Percentiles rank a stretch among this genome's conserved stretches.
Evolutionary conservation across 2,329 filamentous ascomycete species (phyloP).

Genomic region (Paecilomyces niveus): DNA sequence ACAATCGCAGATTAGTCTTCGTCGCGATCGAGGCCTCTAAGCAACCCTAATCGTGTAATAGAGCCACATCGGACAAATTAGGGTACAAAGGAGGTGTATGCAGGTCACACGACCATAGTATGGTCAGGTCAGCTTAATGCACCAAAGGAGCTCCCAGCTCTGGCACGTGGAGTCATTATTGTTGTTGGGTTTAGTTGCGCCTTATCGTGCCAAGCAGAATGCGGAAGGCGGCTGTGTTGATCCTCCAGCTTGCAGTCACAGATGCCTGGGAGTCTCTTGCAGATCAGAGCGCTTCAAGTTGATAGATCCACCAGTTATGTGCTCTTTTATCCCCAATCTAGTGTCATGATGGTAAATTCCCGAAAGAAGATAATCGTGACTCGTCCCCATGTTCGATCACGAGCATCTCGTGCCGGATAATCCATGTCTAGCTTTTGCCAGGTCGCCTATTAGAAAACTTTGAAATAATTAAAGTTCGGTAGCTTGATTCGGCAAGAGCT

Average conservation of each 20-base stretch:
- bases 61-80: neutral
- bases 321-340: neutral
- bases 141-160: neutral
- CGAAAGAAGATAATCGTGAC: neutral
- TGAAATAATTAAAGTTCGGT: neutral
- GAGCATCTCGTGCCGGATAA: neutral
- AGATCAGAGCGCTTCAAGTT: neutral
- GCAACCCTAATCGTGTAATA: neutral
- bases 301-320: neutral
- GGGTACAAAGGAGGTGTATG: no score
- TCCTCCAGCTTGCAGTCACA: neutral
- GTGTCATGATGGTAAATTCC: neutral
- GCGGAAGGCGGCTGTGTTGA: neutral
- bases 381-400: neutral
- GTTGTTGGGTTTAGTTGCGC: neutral
- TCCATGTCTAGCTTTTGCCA: neutral
- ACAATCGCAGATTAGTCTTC: neutral
- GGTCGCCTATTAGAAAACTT: neutral
- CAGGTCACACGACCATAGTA: no score
- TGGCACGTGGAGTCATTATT: neutral
- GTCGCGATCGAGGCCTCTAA: neutral
- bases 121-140: no score
- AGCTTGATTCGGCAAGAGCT: neutral
- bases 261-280: conserved; percentile 1
- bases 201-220: neutral